These are phyloP conservation scores for Amphibolis antarctica DNA, from an alignment of 106 monocot genomes.

Conservation along the genomic window DNA sequence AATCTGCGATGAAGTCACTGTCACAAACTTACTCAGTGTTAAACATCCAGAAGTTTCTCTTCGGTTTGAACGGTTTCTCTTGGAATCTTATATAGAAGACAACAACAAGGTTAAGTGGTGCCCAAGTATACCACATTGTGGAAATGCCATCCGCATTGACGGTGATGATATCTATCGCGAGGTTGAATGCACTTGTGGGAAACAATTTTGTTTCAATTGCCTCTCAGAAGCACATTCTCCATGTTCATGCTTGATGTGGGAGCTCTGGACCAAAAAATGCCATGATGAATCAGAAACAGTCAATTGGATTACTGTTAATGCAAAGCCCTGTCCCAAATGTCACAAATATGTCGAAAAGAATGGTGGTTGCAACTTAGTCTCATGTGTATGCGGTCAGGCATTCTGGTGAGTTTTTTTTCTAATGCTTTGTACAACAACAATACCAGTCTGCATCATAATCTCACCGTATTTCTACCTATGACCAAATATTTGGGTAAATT, in stretches of 20 bases:
- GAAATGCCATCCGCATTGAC: constrained; percentile 79
- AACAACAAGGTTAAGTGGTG: constrained; percentile 96
- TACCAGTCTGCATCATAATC: too few relatives aligned
- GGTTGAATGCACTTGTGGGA: constrained; percentile 86
- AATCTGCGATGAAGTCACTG: constrained; percentile 63
- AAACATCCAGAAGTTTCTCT: constrained; percentile 60
- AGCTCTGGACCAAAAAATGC: constrained; percentile 83
- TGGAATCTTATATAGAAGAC: constrained; percentile 95
- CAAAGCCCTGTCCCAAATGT: constrained; percentile 93
- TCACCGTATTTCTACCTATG: too few relatives aligned
- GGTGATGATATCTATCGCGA: constrained; percentile 65
- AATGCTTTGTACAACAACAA: neutral
- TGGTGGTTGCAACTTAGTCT: constrained; percentile 93
- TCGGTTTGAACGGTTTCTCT: constrained; percentile 78
- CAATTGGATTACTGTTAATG: constrained; percentile 87
- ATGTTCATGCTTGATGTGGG: constrained; percentile 93
- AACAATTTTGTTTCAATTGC: constrained; percentile 89
- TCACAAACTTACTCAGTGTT: constrained; percentile 43
- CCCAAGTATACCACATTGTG: constrained; percentile 82
- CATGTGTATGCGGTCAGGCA: constrained; percentile 81
- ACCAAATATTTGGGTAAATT: too few relatives aligned
- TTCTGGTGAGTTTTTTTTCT: constrained; percentile 58
- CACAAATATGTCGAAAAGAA: constrained; percentile 88
- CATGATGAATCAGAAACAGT: constrained; percentile 86
- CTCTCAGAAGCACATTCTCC: constrained; percentile 79